Conservation (phyloP, 805 yeast species). For the Metschnikowia koreensis region DNA sequence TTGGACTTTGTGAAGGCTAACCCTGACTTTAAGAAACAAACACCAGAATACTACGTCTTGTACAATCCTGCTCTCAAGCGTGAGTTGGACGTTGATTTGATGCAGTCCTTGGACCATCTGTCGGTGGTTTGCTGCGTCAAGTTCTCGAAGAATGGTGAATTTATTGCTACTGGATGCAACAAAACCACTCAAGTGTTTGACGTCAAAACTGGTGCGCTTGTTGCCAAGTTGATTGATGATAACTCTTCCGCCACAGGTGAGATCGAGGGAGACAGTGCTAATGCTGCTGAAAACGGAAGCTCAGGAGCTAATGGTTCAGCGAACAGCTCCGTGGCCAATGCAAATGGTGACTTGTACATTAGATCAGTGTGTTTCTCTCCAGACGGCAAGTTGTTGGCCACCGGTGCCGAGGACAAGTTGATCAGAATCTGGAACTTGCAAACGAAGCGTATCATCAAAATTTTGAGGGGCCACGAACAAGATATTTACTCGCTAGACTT, state of each 20-base stretch:
- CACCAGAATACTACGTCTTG: constrained; percentile 80
- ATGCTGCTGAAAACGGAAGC: constrained; percentile 41
- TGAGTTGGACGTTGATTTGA: constrained; percentile 77
- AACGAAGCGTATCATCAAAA: constrained; percentile 78
- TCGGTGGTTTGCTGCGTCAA: constrained; percentile 97
- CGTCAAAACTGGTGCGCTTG: constrained; percentile 85
- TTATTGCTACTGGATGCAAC: constrained; percentile 95
- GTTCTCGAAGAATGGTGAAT: constrained; percentile 87
- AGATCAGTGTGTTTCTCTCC: constrained; percentile 96
- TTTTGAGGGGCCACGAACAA: constrained; percentile 92
- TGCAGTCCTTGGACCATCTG: constrained; percentile 86
- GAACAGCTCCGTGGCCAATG: constrained; percentile 50
- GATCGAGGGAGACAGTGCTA: constrained; percentile 13
- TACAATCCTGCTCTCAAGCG: constrained; percentile 78
- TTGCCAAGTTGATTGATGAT: constrained; percentile 85
- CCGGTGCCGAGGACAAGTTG: constrained; percentile 88
- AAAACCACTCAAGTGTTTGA: constrained; percentile 92
- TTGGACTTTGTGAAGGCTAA: constrained; percentile 76
- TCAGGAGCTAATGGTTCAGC: constrained; percentile 27
- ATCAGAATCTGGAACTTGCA: constrained; percentile 96
- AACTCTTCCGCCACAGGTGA: constrained; percentile 23
- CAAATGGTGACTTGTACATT: constrained; percentile 83
- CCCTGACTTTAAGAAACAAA: constrained; percentile 76
- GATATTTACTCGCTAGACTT: constrained; percentile 95
- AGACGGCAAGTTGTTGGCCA: constrained; percentile 85